Conservation (phyloP, 1,139 yeast species). For the Scheffersomyces stambukii region DNA sequence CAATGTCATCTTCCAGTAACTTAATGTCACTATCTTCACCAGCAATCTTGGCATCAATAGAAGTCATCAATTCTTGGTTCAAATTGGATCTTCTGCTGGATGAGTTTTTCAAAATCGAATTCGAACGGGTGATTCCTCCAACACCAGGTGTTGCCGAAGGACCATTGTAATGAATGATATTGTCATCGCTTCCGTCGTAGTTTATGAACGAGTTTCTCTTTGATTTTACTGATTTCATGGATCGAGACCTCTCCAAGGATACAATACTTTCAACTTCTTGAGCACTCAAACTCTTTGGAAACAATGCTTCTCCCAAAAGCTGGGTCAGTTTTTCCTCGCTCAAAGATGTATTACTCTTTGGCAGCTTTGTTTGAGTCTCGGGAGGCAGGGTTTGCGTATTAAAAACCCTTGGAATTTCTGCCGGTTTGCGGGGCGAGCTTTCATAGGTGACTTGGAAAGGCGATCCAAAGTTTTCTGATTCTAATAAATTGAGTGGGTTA, state of each 20-base stretch:
- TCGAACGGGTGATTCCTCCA: slow-evolving; percentile 25
- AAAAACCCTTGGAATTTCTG: too few relatives aligned
- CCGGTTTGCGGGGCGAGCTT: slow-evolving; percentile 6
- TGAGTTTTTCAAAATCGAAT: slow-evolving; percentile 48
- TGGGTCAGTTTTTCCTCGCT: slow-evolving; percentile 5
- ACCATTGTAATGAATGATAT: slow-evolving; percentile 31
- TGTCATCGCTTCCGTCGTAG: slow-evolving; percentile 47
- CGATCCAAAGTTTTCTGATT: slow-evolving; percentile 23
- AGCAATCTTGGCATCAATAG: slow-evolving; percentile 12
- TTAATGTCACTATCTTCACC: slow-evolving; percentile 1
- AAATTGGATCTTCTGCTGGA: slow-evolving; percentile 11
- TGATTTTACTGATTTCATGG: slow-evolving; percentile 46
- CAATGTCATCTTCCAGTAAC: too few relatives aligned
- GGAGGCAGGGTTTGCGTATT: too few relatives aligned
- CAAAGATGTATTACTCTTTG: slow-evolving; percentile 4
- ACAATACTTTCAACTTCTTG: slow-evolving; percentile 74
- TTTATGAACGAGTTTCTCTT: slow-evolving; percentile 43
- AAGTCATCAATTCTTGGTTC: slow-evolving; percentile 13
- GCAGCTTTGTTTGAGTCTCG: too few relatives aligned
- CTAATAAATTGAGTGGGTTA: slow-evolving; percentile 11
- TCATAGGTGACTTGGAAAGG: slow-evolving; percentile 28
- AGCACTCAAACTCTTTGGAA: slow-evolving; percentile 63
- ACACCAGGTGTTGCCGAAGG: slow-evolving; percentile 14
- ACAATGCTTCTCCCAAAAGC: slow-evolving; percentile 58
- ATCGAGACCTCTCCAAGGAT: slow-evolving; percentile 65